phyloP scores from a whole-genome alignment of 148 eudicot species.

The Fagopyrum homotropicum region DNA sequence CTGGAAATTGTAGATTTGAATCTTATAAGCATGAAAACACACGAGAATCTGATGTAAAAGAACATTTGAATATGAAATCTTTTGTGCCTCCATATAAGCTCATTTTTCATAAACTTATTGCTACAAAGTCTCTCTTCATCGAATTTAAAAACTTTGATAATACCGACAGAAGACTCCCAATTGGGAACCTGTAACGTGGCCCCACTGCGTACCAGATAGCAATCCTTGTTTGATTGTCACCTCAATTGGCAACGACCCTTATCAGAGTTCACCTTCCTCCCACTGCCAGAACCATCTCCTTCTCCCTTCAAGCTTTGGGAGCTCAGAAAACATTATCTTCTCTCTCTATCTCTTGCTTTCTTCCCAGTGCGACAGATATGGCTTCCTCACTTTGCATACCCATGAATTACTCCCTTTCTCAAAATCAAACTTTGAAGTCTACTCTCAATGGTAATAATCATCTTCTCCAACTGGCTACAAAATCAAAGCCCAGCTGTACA shows the following conservation, averaged over 20 bases:
- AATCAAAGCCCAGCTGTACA: not conserved
- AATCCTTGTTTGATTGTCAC: slow-evolving; percentile 7
- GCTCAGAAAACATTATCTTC: slow-evolving; percentile 8
- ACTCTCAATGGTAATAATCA: not conserved
- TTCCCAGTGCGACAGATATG: slow-evolving; percentile 4
- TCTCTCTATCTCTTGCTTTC: not conserved
- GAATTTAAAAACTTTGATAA: not conserved
- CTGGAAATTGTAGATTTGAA: too few relatives aligned
- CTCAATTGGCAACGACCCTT: slow-evolving; percentile 6
- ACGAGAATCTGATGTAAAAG: too few relatives aligned
- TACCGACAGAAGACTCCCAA: not conserved
- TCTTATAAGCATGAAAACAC: too few relatives aligned
- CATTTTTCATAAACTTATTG: too few relatives aligned
- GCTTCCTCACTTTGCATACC: slow-evolving; percentile 9
- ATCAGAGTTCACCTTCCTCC: not conserved
- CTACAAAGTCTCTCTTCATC: too few relatives aligned
- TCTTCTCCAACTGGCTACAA: not conserved
- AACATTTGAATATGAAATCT: too few relatives aligned
- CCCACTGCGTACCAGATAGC: not conserved
- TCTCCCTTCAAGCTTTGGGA: not conserved
- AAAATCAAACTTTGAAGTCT: slow-evolving; percentile 1
- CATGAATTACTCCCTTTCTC: not conserved
- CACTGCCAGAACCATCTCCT: too few relatives aligned
- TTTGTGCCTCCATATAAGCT: too few relatives aligned
- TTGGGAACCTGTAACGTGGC: not conserved